Evolutionary conservation across 768 basidiomycete species (phyloP).

Genomic region (Termitomyces sp.): DNA sequence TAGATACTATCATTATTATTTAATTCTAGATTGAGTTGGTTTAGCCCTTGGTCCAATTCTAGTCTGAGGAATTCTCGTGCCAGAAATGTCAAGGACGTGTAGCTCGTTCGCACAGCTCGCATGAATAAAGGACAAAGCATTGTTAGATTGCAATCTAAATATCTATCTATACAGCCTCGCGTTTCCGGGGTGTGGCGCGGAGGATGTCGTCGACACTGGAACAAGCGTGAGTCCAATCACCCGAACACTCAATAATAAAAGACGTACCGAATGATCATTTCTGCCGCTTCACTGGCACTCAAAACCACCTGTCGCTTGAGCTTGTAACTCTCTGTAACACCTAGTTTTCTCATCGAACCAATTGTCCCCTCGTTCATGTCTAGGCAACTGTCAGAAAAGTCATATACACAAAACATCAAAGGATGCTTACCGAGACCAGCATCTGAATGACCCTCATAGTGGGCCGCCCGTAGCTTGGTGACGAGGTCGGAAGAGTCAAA

Average conservation of each 20-base stretch:
- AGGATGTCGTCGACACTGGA: slow-evolving; percentile 89
- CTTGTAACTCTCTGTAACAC: slow-evolving; percentile 96
- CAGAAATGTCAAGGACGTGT: too few relatives aligned
- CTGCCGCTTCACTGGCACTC: slow-evolving; percentile 93
- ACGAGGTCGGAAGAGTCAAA: slow-evolving; percentile 98
- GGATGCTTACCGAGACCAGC: slow-evolving; percentile 75
- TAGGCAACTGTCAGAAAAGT: slow-evolving; percentile 23
- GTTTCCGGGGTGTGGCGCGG: slow-evolving; percentile 77
- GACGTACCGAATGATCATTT: slow-evolving; percentile 93
- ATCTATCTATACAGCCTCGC: slow-evolving; percentile 64
- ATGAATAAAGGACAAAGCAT: background rate
- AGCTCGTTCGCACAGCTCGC: too few relatives aligned
- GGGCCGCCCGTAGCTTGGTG: slow-evolving; percentile 83
- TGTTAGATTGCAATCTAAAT: background rate
- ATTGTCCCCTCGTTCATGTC: slow-evolving; percentile 89
- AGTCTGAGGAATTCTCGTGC: too few relatives aligned
- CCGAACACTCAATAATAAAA: background rate
- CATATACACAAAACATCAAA: background rate
- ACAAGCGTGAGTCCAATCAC: background rate
- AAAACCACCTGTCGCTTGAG: slow-evolving; percentile 93
- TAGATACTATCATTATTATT: slow-evolving; percentile 12
- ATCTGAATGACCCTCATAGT: slow-evolving; percentile 84
- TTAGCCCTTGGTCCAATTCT: background rate
- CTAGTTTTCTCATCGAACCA: slow-evolving; percentile 83
- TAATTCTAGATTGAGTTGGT: slow-evolving; percentile 1